Evolutionary conservation across 1,139 yeast genomes (phyloP), one percentile per base, ranked within the genome.

Genomic region (Scheffersomyces quercinus): DNA sequence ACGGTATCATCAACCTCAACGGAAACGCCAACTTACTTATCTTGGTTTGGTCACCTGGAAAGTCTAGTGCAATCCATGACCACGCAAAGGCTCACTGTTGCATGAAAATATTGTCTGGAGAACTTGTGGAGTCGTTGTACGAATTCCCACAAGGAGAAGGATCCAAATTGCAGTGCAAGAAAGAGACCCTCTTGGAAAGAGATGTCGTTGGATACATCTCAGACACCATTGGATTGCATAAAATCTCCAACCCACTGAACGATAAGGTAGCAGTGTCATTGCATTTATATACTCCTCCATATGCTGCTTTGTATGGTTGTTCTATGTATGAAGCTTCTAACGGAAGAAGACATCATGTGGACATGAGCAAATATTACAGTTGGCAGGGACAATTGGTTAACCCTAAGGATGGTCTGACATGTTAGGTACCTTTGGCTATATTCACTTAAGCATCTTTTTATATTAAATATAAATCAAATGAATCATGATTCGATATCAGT

Each of bases 221-320:
- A 32, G 93, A 85, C 61, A 66, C 68, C 26, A 73, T 85, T 37
- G 93, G 93, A 0, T 68, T 83, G 46, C 93, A 85, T 63, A 73
- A 79, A 53, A 83, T 85, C 59, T 66, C 73, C 41, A 85, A 86
- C 56, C 78, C 79, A 5, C 60, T 65, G 32, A 51, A 65, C 0
- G 58, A 65, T 34, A 74, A 73, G 32, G 62, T 70, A n/a, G 82
- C 88, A n/a, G 81, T 85, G 8, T 78, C 87, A 31, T 70, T 85
- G 56, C 93, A 85, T 62, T 72, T 85, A 45, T 86, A 85, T 65
- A 85, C 91, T 11, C 90, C 93, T 7, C 91, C 93, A 8, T 83
- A 84, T 61, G 91, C 91, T 5, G 70, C 84, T 42, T 69, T 79
- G 62, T 80, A 75, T 55, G 90, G 90, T 7, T 84, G 89, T 58